phyloP scores from a whole-genome alignment of 768 basidiomycete genomes.

The Strobilomyces confusus region DNA sequence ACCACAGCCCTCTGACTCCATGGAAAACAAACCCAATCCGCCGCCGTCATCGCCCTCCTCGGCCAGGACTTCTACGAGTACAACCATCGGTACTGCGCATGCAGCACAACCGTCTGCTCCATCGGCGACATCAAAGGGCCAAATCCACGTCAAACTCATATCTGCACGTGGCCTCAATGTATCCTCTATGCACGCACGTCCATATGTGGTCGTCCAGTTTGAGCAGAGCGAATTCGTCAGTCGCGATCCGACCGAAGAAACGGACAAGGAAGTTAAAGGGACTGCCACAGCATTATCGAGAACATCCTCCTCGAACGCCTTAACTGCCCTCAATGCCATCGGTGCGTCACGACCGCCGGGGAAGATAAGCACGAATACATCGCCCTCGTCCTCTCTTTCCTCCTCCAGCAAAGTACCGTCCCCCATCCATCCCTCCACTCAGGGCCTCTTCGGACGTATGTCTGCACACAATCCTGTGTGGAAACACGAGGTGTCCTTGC shows the following conservation, averaged over 20 bases:
- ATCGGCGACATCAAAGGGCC: slow-evolving; percentile 51
- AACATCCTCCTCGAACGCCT: slow-evolving; percentile 58
- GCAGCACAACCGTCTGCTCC: slow-evolving; percentile 27
- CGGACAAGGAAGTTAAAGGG: slow-evolving; percentile 87
- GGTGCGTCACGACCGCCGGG: slow-evolving; percentile 44
- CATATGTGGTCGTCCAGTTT: slow-evolving; percentile 96
- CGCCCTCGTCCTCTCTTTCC: slow-evolving; percentile 41
- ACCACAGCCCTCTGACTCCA: slow-evolving; percentile 26
- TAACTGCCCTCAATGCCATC: slow-evolving; percentile 65
- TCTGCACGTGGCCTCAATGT: slow-evolving; percentile 82
- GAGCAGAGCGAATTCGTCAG: slow-evolving; percentile 99
- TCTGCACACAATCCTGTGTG: slow-evolving; percentile 90
- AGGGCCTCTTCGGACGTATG: slow-evolving; percentile 57
- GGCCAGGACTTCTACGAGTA: slow-evolving; percentile 31
- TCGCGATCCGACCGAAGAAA: slow-evolving; percentile 80
- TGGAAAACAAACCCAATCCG: slow-evolving; percentile 36
- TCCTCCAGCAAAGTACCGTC: slow-evolving; percentile 37
- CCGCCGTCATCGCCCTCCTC: slow-evolving; percentile 42
- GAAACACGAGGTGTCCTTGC: slow-evolving; percentile 99
- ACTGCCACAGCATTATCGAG: slow-evolving; percentile 55
- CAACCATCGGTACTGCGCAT: slow-evolving; percentile 13
- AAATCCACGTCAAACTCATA: slow-evolving; percentile 95
- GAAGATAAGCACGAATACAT: slow-evolving; percentile 40
- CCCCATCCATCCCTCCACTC: slow-evolving; percentile 25
- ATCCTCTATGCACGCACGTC: slow-evolving; percentile 56